Conservation (phyloP, 2,329 filamentous ascomycete species). For the Ophiostoma fasciatum region DNA sequence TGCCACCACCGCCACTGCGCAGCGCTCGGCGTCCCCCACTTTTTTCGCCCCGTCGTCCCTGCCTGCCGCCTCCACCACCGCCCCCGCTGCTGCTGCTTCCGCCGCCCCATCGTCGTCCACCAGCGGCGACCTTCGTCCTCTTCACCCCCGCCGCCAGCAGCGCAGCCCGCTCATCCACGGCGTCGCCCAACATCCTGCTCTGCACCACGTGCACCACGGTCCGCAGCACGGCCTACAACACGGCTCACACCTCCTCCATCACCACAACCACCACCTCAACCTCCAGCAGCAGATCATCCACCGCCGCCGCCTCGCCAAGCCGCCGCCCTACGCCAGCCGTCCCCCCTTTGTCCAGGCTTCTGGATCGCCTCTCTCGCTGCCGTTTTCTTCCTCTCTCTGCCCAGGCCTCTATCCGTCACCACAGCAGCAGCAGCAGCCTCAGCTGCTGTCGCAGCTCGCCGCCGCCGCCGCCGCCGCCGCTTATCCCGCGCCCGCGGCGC, state of each 20-base stretch:
- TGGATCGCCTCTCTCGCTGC: no score
- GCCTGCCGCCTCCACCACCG: background rate
- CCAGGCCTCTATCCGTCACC: no score
- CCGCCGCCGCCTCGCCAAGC: background rate
- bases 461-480: no score
- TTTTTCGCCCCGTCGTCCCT: background rate
- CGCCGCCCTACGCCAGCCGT: no score
- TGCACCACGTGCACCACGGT: slow-evolving; percentile 8
- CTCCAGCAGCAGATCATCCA: slow-evolving; percentile 6
- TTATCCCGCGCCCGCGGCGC: background rate
- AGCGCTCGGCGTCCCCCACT: background rate
- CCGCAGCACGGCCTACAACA: no score
- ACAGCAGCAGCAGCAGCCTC: background rate
- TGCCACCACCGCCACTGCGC: no score
- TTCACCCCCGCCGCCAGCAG: slow-evolving; percentile 2
- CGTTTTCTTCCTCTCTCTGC: no score
- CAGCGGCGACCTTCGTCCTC: background rate
- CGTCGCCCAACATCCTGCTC: no score
- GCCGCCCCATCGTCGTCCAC: background rate
- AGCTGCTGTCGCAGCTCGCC: slow-evolving; percentile 1
- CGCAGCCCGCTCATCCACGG: background rate
- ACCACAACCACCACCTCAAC: slow-evolving; percentile 10
- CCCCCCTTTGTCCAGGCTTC: no score
- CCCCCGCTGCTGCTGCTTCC: background rate
- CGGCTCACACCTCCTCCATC: no score